Evolutionary conservation across 257 asterid species (phyloP).

Genomic region (Petrea volubilis): DNA sequence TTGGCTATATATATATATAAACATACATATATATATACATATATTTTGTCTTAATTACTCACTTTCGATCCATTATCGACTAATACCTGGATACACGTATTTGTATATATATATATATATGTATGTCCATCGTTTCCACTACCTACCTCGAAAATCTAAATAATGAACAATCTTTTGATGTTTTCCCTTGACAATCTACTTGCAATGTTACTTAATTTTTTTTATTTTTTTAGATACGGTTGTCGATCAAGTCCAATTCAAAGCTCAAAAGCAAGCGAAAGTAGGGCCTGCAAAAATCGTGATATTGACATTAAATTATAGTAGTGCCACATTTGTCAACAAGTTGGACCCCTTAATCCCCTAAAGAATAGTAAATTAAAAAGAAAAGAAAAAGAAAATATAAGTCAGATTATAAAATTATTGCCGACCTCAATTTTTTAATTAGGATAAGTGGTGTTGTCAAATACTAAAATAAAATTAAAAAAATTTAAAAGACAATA

Average conservation of each 20-base stretch:
- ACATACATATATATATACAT: too few species aligned
- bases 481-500: not conserved
- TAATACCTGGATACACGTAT: too few species aligned
- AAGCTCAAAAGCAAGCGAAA: conserved; percentile 11
- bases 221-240: not conserved
- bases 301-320: conserved; percentile 20
- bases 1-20: too few species aligned
- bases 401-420: not conserved
- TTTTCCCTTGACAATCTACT: too few species aligned
- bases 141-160: too few species aligned
- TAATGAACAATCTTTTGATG: too few species aligned
- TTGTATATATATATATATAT: too few species aligned
- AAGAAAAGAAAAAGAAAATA: not conserved
- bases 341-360: conserved; percentile 19
- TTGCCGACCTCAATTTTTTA: conserved; percentile 25
- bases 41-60: too few species aligned
- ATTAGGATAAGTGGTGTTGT: conserved; percentile 15
- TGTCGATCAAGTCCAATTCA: conserved; percentile 20
- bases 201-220: too few species aligned
- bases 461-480: not conserved
- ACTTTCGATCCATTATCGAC: too few species aligned
- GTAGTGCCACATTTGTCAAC: conserved; percentile 29
- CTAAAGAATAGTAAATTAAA: not conserved
- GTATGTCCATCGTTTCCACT: too few species aligned
- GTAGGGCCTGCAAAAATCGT: not conserved